A percentile compares a stretch with the other conserved stretches of the same genome.
phyloP scores from a whole-genome alignment of 2,329 filamentous ascomycete species.

The Ilyonectria sp. region DNA sequence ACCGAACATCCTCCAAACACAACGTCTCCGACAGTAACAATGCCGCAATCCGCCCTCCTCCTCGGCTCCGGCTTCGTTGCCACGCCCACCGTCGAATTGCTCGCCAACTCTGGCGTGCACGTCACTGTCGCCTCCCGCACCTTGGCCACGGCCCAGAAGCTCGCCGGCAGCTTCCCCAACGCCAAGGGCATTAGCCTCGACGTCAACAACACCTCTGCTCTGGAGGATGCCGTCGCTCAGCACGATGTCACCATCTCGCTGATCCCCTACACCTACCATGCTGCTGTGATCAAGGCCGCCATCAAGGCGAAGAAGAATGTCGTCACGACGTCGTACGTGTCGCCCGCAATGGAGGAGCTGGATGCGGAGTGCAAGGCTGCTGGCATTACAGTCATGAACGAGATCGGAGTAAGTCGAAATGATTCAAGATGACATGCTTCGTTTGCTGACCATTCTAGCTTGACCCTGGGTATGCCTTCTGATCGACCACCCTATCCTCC shows the following conservation, averaged over 20 bases:
- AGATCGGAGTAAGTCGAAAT: conserved; percentile 77
- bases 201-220: conserved; percentile 80
- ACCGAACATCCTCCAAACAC: not conserved
- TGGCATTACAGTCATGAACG: conserved; percentile 97
- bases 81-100: conserved; percentile 75
- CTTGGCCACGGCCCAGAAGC: conserved; percentile 81
- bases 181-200: conserved; percentile 82
- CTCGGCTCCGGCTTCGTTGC: conserved; percentile 67
- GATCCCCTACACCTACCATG: conserved; percentile 94
- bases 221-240: conserved; percentile 86
- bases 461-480: conserved; percentile 1
- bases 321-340: conserved; percentile 95
- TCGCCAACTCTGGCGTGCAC: conserved; percentile 71
- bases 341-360: conserved; percentile 91
- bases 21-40: not conserved
- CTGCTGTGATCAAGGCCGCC: conserved; percentile 67
- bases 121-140: conserved; percentile 87
- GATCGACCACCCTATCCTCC: not conserved
- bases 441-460: not conserved
- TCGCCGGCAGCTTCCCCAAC: conserved; percentile 78
- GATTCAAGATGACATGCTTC: not conserved
- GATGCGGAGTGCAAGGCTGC: conserved; percentile 87
- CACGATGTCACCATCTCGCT: conserved; percentile 84
- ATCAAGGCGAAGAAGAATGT: conserved; percentile 99
- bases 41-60: conserved; percentile 4